Conservation (phyloP, 331 rosid genomes). For the Cydonia oblonga region DNA sequence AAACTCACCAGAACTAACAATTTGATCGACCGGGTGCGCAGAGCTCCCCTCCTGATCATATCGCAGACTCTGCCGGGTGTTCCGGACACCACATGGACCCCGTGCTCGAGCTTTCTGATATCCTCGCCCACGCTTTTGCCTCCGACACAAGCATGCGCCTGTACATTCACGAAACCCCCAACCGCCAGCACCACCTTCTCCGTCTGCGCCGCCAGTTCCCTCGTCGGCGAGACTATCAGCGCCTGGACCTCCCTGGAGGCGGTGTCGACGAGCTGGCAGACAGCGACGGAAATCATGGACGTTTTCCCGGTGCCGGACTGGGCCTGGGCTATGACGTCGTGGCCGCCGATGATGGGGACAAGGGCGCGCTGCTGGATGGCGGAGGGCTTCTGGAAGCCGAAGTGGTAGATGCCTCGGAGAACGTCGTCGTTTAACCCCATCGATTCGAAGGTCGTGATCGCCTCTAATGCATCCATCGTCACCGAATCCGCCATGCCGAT, state of each 20-base stretch:
- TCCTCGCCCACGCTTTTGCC: constrained; percentile 95
- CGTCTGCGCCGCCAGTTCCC: constrained; percentile 90
- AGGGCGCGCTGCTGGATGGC: constrained; percentile 97
- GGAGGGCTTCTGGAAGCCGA: constrained; percentile 93
- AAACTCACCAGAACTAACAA: constrained; percentile 62
- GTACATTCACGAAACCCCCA: constrained; percentile 77
- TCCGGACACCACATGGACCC: constrained; percentile 96
- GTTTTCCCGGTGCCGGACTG: constrained; percentile 97
- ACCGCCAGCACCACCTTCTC: constrained; percentile 80
- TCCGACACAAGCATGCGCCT: constrained; percentile 82
- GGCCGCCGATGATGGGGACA: constrained; percentile 77
- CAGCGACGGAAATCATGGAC: constrained; percentile 90
- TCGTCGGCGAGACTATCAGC: constrained; percentile 83
- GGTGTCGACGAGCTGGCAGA: constrained; percentile 77
- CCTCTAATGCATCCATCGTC: constrained; percentile 45
- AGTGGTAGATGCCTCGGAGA: constrained; percentile 75
- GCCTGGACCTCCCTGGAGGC: constrained; percentile 74
- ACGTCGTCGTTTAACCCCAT: constrained; percentile 85
- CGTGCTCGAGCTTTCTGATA: constrained; percentile 81
- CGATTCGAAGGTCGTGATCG: constrained; percentile 65
- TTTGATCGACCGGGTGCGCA: constrained; percentile 84
- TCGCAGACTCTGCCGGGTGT: constrained; percentile 98
- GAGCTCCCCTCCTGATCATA: constrained; percentile 89
- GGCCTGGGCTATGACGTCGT: constrained; percentile 95
- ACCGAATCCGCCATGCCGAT: neutral